Evolutionary conservation across 805 yeast genomes (phyloP), one percentile per base, ranked within the genome.

Genomic region (Candida corydali): DNA sequence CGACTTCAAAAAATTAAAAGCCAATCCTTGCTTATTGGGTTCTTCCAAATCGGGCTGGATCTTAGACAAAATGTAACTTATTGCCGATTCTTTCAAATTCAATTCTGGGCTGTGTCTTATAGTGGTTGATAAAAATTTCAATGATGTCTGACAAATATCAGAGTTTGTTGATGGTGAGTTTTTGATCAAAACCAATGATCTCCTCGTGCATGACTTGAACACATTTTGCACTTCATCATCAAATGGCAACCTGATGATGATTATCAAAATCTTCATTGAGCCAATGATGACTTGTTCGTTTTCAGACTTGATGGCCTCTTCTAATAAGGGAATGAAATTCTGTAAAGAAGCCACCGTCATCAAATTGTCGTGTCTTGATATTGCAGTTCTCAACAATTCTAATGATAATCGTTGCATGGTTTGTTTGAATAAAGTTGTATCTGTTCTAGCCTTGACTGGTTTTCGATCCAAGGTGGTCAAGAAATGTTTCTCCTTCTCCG

Each of bases 41-140:
- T 91, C 96, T 50, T 85, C 88, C 42, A 93, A 64, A 60, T 93
- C 98, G 1, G 96, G 94, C 53, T 76, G 77, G 29, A 93, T 65
- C 45, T 85, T 72, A 8, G 76, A 75, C 43, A 93, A 61, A 17
- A 91, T 65, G 52, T 82, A 86, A 38, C 85, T 80, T 25, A 88
- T 55, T 0, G 95, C 86, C 2, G 77, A 64, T 22, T 80, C 82
- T 47, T 83, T 84, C 46, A 88, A 56, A 33, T 75, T 66, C 29
- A 86, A 64, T 36, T 80, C 80, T 4, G 75, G 73, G 49, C 78
- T 80, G 47, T 82, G 80, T 47, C 91, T 76, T 30, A 91, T 68
- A 14, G 86, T 70, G 1, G 83, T 65, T 6, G 95, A 76, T 37
- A 93, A 59, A 45, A 80, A 84, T 47, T 80, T 81, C 54, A 89